phyloP scores from a whole-genome alignment of 108 stramenopile species.

The Skeletonema costatum region DNA sequence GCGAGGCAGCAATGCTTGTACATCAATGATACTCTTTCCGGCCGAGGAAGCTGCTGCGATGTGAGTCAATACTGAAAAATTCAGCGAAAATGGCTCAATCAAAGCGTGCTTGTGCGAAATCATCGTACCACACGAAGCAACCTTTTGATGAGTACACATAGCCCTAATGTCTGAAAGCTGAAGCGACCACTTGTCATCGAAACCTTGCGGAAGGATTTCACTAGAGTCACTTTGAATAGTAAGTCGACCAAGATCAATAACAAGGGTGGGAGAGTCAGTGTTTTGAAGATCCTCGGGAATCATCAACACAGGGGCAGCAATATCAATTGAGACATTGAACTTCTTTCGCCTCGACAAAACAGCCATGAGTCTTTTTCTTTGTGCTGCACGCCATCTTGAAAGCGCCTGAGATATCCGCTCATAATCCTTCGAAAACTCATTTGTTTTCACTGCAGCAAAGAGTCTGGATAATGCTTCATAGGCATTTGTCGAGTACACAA shows the following conservation, averaged over 20 bases:
- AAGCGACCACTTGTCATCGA: conserved; percentile 65
- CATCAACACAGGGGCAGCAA: conserved; percentile 64
- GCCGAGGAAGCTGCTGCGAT: conserved; percentile 17
- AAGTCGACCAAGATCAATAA: conserved; percentile 65
- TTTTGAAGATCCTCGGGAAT: conserved; percentile 61
- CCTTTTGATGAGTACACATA: conserved; percentile 17
- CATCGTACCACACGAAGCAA: background rate
- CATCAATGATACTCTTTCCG: conserved; percentile 28
- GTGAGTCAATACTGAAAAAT: conserved; percentile 53
- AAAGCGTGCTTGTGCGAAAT: conserved; percentile 16
- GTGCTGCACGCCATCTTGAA: conserved; percentile 50
- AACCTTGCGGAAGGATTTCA: conserved; percentile 3
- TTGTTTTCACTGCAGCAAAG: conserved; percentile 58
- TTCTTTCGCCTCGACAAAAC: conserved; percentile 66
- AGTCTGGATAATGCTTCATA: conserved; percentile 62
- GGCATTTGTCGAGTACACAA: conserved; percentile 63
- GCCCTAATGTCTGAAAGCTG: conserved; percentile 58
- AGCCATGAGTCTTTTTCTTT: conserved; percentile 51
- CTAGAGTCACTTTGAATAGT: conserved; percentile 39
- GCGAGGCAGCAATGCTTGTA: conserved; percentile 59
- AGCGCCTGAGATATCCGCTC: conserved; percentile 51
- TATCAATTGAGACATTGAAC: conserved; percentile 60
- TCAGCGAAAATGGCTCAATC: conserved; percentile 75
- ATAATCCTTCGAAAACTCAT: conserved; percentile 67
- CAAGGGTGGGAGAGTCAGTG: conserved; percentile 44